Evolutionary conservation across 495 filamentous ascomycete species (phyloP).

Genomic region (Poronia punctata): DNA sequence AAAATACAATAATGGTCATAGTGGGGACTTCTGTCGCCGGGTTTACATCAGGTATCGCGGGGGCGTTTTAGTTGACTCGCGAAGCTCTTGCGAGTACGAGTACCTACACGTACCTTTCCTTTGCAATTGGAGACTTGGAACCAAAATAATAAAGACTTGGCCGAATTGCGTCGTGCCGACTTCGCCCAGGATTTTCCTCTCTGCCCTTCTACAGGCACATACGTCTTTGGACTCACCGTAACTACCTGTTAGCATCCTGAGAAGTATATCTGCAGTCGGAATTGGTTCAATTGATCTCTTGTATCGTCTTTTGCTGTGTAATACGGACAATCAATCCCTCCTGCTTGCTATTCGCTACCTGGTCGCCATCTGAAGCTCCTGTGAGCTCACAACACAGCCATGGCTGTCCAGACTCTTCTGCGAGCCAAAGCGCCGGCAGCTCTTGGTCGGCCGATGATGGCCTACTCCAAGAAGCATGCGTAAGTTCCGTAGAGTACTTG

Average conservation of each 20-base stretch:
- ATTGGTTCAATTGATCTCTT: not conserved
- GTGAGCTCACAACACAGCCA: no score
- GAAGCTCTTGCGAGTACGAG: not conserved
- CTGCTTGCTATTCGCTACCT: constrained; percentile 2
- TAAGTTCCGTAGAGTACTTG: constrained; percentile 17
- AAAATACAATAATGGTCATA: constrained; percentile 6
- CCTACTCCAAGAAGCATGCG: constrained; percentile 30
- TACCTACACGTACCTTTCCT: not conserved
- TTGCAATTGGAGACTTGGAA: not conserved
- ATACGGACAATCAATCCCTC: not conserved
- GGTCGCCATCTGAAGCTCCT: not conserved
- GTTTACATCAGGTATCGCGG: constrained; percentile 1
- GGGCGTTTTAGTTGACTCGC: not conserved
- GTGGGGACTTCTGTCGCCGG: not conserved
- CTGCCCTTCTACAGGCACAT: not conserved
- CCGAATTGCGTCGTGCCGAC: constrained; percentile 6
- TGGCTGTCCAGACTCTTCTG: constrained; percentile 33
- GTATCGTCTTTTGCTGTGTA: constrained; percentile 2
- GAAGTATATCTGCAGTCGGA: not conserved
- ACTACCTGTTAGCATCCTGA: not conserved
- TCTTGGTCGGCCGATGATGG: constrained; percentile 29
- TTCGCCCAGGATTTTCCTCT: constrained; percentile 7
- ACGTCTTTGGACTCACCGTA: constrained; percentile 3
- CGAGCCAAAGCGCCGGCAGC: constrained; percentile 33
- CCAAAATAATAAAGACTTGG: no score